Conservation (phyloP, 1,139 yeast species). For the Oligophagozyma castellii region DNA sequence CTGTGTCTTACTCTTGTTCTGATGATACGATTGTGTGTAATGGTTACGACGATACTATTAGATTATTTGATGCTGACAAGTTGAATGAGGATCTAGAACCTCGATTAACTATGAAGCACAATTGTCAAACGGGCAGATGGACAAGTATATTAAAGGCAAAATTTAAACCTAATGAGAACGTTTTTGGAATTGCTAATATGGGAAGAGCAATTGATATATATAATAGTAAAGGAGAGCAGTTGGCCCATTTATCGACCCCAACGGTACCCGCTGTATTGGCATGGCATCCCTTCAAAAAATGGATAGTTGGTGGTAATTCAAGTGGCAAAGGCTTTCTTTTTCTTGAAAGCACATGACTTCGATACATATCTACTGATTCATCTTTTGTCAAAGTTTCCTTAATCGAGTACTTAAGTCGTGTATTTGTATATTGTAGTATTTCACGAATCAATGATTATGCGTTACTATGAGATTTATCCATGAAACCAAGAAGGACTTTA, state of each 20-base stretch:
- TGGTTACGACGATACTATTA: constrained; percentile 79
- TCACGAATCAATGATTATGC: no score
- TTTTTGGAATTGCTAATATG: constrained; percentile 89
- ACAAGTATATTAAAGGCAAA: constrained; percentile 77
- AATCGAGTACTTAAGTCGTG: no score
- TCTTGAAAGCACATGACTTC: constrained; percentile 1
- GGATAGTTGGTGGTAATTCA: constrained; percentile 90
- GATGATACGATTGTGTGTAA: constrained; percentile 70
- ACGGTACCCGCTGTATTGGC: constrained; percentile 76
- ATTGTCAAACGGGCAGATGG: constrained; percentile 96
- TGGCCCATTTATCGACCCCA: constrained; percentile 70
- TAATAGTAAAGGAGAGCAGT: constrained; percentile 56
- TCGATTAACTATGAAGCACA: constrained; percentile 53
- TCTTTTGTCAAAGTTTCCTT: no score
- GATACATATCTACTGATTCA: no score
- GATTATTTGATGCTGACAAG: constrained; percentile 36
- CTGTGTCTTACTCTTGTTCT: constrained; percentile 70
- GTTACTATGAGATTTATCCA: no score
- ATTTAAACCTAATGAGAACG: constrained; percentile 70
- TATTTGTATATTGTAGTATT: no score
- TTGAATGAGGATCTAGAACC: constrained; percentile 33
- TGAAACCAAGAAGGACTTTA: no score
- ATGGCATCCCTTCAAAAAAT: constrained; percentile 74
- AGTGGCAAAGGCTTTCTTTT: constrained; percentile 77
- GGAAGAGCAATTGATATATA: constrained; percentile 73